A percentile compares a stretch with the other conserved stretches of the same genome.
Conservation (phyloP, 75 land plant species). For the Selaginella moellendorffii region DNA sequence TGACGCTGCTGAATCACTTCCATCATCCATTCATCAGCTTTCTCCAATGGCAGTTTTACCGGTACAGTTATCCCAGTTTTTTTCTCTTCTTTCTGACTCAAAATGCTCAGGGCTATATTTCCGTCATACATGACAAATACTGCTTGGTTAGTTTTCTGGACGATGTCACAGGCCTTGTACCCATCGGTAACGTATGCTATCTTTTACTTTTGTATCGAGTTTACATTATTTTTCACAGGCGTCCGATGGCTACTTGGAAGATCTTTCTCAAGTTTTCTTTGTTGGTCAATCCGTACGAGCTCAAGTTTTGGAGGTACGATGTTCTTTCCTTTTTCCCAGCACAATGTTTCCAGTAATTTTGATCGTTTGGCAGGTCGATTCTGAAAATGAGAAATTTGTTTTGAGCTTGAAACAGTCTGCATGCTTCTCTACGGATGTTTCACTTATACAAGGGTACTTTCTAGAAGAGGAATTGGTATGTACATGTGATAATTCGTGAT, state of each 20-base stretch:
- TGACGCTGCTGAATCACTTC: conserved; percentile 37
- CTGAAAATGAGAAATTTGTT: conserved; percentile 44
- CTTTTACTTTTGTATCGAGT: neutral
- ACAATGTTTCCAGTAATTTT: neutral
- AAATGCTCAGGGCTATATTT: conserved; percentile 71
- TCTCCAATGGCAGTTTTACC: neutral
- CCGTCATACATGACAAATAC: conserved; percentile 67
- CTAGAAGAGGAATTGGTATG: conserved; percentile 67
- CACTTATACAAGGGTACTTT: conserved; percentile 74
- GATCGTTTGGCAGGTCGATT: conserved; percentile 39
- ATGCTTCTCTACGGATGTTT: conserved; percentile 67
- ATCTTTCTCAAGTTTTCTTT: conserved; percentile 39
- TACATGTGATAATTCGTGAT: too few relatives aligned
- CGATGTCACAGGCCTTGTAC: conserved; percentile 62
- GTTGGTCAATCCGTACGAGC: conserved; percentile 90
- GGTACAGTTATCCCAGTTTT: too few relatives aligned
- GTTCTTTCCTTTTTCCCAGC: conserved; percentile 10
- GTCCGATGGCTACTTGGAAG: conserved; percentile 33
- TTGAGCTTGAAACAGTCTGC: conserved; percentile 77
- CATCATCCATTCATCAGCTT: conserved; percentile 40
- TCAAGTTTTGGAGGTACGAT: conserved; percentile 51
- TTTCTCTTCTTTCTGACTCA: conserved; percentile 6
- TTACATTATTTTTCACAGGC: conserved; percentile 28
- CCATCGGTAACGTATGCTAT: conserved; percentile 28
- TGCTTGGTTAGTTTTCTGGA: conserved; percentile 93